phyloP scores from a whole-genome alignment of 2,329 filamentous ascomycete genomes.

The Zasmidium angulare region DNA sequence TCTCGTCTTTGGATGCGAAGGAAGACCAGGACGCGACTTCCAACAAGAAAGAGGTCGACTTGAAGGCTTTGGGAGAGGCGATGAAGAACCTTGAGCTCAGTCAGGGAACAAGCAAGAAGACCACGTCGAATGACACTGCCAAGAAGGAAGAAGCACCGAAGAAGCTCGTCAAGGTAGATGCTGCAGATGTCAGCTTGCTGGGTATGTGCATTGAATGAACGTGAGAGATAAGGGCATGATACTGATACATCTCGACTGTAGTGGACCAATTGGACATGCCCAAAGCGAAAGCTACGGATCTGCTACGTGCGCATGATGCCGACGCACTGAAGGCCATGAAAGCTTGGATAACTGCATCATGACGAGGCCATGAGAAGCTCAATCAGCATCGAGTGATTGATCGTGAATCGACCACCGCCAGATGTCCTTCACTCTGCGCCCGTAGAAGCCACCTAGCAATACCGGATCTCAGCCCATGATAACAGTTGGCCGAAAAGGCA shows the following conservation, averaged over 20 bases:
- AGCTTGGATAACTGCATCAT: constrained; percentile 50
- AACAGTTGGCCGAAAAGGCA: no score
- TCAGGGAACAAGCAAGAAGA: constrained; percentile 44
- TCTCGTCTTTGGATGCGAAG: constrained; percentile 66
- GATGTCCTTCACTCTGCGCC: no score
- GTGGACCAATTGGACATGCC: constrained; percentile 70
- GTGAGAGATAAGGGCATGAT: not conserved
- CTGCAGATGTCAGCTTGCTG: constrained; percentile 67
- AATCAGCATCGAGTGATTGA: no score
- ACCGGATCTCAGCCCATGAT: no score
- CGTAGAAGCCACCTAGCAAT: no score
- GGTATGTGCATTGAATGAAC: constrained; percentile 45
- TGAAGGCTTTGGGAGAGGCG: constrained; percentile 69
- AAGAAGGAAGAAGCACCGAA: constrained; percentile 35
- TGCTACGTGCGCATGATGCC: constrained; percentile 71
- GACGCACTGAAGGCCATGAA: constrained; percentile 67
- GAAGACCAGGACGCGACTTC: constrained; percentile 47
- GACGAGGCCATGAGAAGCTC: not conserved
- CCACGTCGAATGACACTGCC: constrained; percentile 34
- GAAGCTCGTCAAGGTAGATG: constrained; percentile 67
- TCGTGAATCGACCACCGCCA: no score
- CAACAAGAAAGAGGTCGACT: constrained; percentile 63
- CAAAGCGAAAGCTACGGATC: constrained; percentile 71
- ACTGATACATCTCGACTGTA: constrained; percentile 38
- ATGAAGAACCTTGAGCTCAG: constrained; percentile 60